These are phyloP conservation scores for Kwoniella shandongensis DNA, from an alignment of 768 basidiomycete genomes.

Conservation along the genomic window DNA sequence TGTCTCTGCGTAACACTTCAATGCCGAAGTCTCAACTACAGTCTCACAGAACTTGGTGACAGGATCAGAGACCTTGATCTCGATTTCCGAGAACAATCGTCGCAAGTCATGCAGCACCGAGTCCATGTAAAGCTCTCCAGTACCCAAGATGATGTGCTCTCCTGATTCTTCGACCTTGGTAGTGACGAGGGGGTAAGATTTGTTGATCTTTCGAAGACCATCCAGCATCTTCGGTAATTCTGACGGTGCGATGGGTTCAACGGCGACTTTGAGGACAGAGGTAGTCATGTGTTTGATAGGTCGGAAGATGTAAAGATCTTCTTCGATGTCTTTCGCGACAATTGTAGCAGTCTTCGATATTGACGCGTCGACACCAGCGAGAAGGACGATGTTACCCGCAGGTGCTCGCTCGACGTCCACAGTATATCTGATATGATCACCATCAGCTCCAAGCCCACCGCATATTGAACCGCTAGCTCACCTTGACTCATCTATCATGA, in stretches of 20 bases:
- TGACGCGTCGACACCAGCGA: conserved; percentile 89
- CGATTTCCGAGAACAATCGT: conserved; percentile 90
- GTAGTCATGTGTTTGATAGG: conserved; percentile 96
- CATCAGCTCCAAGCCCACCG: conserved; percentile 3
- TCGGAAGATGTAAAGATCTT: conserved; percentile 90
- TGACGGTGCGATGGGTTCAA: conserved; percentile 95
- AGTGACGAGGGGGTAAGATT: conserved; percentile 87
- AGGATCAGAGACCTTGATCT: conserved; percentile 99
- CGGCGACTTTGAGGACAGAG: conserved; percentile 94
- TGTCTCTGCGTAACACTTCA: conserved; percentile 99
- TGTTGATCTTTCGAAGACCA: conserved; percentile 93
- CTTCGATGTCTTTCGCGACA: conserved; percentile 66
- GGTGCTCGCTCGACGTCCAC: conserved; percentile 83
- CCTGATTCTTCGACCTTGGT: conserved; percentile 99
- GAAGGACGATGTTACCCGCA: conserved; percentile 87
- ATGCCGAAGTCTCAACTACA: conserved; percentile 91
- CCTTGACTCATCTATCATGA: conserved; percentile 91
- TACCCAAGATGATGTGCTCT: conserved; percentile 94
- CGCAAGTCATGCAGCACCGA: conserved; percentile 95
- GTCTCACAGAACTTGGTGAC: conserved; percentile 98
- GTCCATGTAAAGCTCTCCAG: conserved; percentile 94
- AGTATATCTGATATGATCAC: conserved; percentile 67
- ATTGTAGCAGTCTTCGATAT: conserved; percentile 91
- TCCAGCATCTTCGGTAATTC: conserved; percentile 99
- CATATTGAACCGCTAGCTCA: conserved; percentile 52